Evolutionary conservation across 2,329 filamentous ascomycete species (phyloP), one percentile per base, ranked within the genome.

Genomic region (Elsinoe australis): DNA sequence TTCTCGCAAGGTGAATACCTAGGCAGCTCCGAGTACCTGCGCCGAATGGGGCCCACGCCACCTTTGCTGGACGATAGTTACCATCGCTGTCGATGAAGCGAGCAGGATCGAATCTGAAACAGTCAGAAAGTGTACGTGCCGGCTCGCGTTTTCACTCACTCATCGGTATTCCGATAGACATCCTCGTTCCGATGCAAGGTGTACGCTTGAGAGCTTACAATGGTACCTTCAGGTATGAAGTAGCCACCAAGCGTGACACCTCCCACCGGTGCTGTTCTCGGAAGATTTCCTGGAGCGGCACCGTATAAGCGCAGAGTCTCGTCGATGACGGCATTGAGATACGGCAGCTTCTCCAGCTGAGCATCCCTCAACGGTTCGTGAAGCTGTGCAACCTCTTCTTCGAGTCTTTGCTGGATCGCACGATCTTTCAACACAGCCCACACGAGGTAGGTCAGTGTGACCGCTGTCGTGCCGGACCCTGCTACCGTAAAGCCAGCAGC

Each of bases 11-110:
- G 55, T 86, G 81, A 3, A 79, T 76, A 0, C 82, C 83, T 3
- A 87, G 68, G 54, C 83, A 87, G 63, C 82, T 81, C 19, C 82
- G 69, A 0, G 81, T 78, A 0, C 83, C 83, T 15, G 76, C 82
- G 1, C 81, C 79, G 59, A 86, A 86, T 0, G 81, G 80, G 69
- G 80, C 79, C 53, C 82, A 84, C 10, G 76, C 75, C 3, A 74
- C 69, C 46, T 75, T 73, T 0, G 63, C 61, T 1, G 57, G 57
- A 57, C 55, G 2, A 18, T 35, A 35, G 55, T 39, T 26, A 49
- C 44, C 33, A 29, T 54, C 34, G 57, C 58, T 52, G 19, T 54
- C 29, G 33, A 62, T 55, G 61, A 60, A 66, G 42, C 62, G 62
- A 5, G 53, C 46, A 1, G 62, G 63, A 33, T 64, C 53, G 53